Percentiles rank a stretch among this genome's conserved stretches.
Evolutionary conservation across 495 filamentous ascomycete genomes (phyloP).

Genomic region (Pyronema domesticum): DNA sequence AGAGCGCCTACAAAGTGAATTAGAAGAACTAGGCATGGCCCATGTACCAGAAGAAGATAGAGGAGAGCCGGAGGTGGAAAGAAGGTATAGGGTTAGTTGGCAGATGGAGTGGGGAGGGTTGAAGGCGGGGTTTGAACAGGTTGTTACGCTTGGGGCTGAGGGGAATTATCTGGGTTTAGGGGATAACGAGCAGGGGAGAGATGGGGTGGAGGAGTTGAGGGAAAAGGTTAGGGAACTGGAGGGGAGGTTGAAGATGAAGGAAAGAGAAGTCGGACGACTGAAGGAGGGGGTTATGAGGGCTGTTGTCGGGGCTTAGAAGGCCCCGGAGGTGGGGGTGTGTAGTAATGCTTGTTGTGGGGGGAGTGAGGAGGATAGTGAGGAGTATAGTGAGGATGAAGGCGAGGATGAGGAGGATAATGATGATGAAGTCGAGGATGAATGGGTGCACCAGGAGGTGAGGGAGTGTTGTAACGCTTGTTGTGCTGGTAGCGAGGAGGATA

Average conservation of each 20-base stretch:
- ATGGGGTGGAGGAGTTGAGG: slow-evolving; percentile 16
- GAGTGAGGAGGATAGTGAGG: no score
- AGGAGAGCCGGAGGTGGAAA: no score
- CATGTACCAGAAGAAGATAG: slow-evolving; percentile 6
- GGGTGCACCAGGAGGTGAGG: no score
- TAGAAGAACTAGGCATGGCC: not conserved
- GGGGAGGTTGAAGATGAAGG: slow-evolving; percentile 15
- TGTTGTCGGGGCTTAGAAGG: slow-evolving; percentile 8
- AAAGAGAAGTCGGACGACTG: slow-evolving; percentile 15
- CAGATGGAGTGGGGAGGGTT: slow-evolving; percentile 14
- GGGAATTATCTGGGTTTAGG: not conserved
- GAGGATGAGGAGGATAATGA: no score
- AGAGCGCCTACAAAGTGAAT: slow-evolving; percentile 1
- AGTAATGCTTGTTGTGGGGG: no score
- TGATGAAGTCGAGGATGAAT: no score
- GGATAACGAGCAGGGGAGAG: not conserved
- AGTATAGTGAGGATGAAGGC: no score
- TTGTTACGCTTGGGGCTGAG: slow-evolving; percentile 9
- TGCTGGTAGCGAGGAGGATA: no score
- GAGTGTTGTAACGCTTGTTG: no score
- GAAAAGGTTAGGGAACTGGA: slow-evolving; percentile 16
- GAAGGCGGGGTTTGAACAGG: slow-evolving; percentile 21
- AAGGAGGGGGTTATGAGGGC: slow-evolving; percentile 20
- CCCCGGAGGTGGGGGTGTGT: no score
- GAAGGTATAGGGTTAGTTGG: slow-evolving; percentile 18